Base-by-base conservation (phyloP, 768 basidiomycete genomes). In the Mycena metata region DNA sequence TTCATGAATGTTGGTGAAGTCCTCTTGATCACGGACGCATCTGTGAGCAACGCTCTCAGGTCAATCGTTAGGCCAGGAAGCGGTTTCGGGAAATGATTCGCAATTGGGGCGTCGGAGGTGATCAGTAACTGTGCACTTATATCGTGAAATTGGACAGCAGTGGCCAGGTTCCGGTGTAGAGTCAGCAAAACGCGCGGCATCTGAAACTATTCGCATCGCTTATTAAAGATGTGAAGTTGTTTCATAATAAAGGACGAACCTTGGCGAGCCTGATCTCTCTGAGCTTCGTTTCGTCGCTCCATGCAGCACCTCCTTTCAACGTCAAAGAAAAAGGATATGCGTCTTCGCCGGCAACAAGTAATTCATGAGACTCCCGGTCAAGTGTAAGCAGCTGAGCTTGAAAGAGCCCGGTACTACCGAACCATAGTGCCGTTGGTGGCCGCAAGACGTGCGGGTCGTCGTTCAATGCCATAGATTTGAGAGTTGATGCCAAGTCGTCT, bases 61-160 rank as follows among this genome's bases (percentile, higher is more conserved):
- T 91, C 85, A 56, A 95, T 86, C 3, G 85, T 89, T 26, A 95
- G 83, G 19, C 85, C 81, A 7, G 86, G 84, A 11, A 94, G 81
- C 1, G 86, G 80, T n/a, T 84, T 82, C 0, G 95, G 95, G 72
- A 89, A 96, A 64, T 89, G 84, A 60, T 85, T 81, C 26, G 84
- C 79, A 2, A 94, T 76, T 5, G 91, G 87, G 12, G 82, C 81
- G 5, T 79, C 77, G 5, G 81, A 74, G 51, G 80, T 79, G 41
- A 87, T 79, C 4, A 94, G 79, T 2, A 95, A 82, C 33, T 91
- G 90, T 5, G 89, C 84, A 60, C 93, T 94, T 46, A 90, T 77
- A 76, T 97, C 95, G 70, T 89, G 88, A 77, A 96, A 92, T 61
- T 85, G 87, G 21, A 96, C 15, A 1, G 67, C 70, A 36, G 42